phyloP scores from a whole-genome alignment of 139 green algal species.

The Micromonas commoda region DNA sequence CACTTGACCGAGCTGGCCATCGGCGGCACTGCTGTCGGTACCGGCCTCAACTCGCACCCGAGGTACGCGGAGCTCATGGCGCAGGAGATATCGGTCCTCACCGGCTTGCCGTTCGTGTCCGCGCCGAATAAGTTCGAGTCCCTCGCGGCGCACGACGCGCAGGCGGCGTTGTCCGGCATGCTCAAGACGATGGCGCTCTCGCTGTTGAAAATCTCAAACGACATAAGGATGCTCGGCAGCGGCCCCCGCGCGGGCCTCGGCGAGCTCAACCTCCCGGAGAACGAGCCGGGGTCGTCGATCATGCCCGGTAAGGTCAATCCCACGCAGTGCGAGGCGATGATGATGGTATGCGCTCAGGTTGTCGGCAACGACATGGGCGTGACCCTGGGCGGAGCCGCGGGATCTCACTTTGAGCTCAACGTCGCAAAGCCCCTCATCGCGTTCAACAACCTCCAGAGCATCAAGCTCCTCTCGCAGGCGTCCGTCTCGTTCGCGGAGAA shows the following conservation, averaged over 20 bases:
- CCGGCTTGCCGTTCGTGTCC: constrained; percentile 79
- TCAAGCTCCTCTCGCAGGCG: constrained; percentile 70
- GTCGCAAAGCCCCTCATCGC: constrained; percentile 78
- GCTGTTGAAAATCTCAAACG: constrained; percentile 82
- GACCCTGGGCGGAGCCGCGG: constrained; percentile 63
- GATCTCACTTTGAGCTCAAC: constrained; percentile 90
- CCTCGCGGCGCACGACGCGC: constrained; percentile 85
- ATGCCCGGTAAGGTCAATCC: constrained; percentile 99
- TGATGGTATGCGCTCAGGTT: constrained; percentile 88
- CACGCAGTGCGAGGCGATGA: constrained; percentile 92
- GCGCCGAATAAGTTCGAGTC: constrained; percentile 97
- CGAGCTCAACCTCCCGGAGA: constrained; percentile 89
- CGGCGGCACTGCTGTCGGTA: constrained; percentile 91
- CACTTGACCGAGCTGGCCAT: constrained; percentile 35
- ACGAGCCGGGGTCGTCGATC: constrained; percentile 92
- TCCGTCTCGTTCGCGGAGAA: constrained; percentile 67
- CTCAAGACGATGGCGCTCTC: constrained; percentile 84
- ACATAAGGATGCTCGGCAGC: constrained; percentile 50
- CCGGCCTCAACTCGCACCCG: constrained; percentile 78
- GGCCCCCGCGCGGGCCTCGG: constrained; percentile 83
- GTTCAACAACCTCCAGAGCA: constrained; percentile 34
- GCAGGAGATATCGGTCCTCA: constrained; percentile 61
- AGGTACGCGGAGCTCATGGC: constrained; percentile 69
- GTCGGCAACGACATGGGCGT: constrained; percentile 87
- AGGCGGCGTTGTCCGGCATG: constrained; percentile 71